Evolutionary conservation across 345 rosid genomes (phyloP).

Genomic region (Lepidium didymum): DNA sequence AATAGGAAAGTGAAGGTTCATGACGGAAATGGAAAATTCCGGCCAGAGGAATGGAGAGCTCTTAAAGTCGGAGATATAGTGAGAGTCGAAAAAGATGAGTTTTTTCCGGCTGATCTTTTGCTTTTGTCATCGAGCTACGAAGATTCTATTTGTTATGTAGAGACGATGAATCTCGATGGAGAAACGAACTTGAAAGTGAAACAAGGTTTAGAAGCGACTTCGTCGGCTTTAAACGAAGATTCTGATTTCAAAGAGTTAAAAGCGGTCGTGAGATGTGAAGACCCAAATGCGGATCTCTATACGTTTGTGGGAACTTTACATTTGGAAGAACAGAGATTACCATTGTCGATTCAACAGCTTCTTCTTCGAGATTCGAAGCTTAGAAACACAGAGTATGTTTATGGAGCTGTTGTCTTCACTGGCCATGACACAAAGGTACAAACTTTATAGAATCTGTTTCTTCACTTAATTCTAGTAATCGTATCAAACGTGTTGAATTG

Average conservation of each 20-base stretch:
- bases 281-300: conserved; percentile 87
- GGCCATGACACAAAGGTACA: conserved; percentile 68
- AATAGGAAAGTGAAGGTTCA: conserved; percentile 68
- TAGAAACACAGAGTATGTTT: conserved; percentile 78
- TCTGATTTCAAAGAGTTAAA: conserved; percentile 56
- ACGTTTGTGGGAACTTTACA: conserved; percentile 73
- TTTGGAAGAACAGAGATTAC: conserved; percentile 50
- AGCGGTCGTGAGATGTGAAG: conserved; percentile 78
- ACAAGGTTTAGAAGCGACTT: conserved; percentile 64
- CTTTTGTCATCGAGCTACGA: conserved; percentile 76
- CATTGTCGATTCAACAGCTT: conserved; percentile 87
- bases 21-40: conserved; percentile 47
- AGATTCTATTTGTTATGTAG: conserved; percentile 94
- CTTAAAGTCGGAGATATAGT: conserved; percentile 85
- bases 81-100: conserved; percentile 89
- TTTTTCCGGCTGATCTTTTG: conserved; percentile 93
- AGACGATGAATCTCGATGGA: conserved; percentile 91
- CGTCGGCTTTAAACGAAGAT: conserved; percentile 51
- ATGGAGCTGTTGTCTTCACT: conserved; percentile 80
- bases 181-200: conserved; percentile 91
- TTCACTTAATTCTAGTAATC: neutral
- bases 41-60: conserved; percentile 59
- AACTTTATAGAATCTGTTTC: neutral
- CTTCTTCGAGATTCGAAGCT: conserved; percentile 87
- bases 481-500: neutral